Evolutionary conservation across 1,284 basidiomycete genomes (phyloP).

Genomic region (Ceraceosorus guamensis): DNA sequence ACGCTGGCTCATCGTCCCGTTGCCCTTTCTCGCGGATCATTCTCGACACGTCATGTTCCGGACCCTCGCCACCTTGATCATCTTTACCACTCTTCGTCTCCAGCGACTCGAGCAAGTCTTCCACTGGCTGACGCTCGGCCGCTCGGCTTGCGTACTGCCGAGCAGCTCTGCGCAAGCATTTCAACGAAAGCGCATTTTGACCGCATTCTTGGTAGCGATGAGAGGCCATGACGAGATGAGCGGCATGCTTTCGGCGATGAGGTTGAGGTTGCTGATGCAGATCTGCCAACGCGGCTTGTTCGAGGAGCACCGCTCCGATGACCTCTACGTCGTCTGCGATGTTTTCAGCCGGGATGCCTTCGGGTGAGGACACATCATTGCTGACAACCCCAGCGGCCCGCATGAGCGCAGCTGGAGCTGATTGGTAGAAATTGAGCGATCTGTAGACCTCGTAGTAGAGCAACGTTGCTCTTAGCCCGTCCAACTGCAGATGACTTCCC

Average conservation of each 20-base stretch:
- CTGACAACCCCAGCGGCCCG: conserved; percentile 18
- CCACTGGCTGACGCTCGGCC: conserved; percentile 15
- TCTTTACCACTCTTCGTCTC: conserved; percentile 31
- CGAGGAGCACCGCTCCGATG: conserved; percentile 53
- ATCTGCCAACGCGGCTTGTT: conserved; percentile 53
- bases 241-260: conserved; percentile 50
- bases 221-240: conserved; percentile 53
- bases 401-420: conserved; percentile 27
- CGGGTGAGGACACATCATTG: not conserved
- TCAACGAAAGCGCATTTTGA: conserved; percentile 42
- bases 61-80: not conserved
- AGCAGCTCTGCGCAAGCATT: conserved; percentile 27
- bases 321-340: conserved; percentile 52
- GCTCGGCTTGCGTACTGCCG: not conserved
- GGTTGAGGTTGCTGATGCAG: conserved; percentile 43
- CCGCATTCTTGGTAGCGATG: conserved; percentile 55
- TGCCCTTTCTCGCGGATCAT: not conserved
- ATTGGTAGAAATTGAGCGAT: conserved; percentile 15
- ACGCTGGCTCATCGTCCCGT: conserved; percentile 27
- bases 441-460: conserved; percentile 39
- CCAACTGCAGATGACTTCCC: conserved; percentile 10
- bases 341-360: no score
- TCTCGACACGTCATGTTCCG: conserved; percentile 2
- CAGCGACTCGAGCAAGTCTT: conserved; percentile 15
- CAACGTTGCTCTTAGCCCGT: conserved; percentile 31